Evolutionary conservation across 768 basidiomycete genomes (phyloP), one percentile per base, ranked within the genome.

Genomic region (Mycena haematopus): DNA sequence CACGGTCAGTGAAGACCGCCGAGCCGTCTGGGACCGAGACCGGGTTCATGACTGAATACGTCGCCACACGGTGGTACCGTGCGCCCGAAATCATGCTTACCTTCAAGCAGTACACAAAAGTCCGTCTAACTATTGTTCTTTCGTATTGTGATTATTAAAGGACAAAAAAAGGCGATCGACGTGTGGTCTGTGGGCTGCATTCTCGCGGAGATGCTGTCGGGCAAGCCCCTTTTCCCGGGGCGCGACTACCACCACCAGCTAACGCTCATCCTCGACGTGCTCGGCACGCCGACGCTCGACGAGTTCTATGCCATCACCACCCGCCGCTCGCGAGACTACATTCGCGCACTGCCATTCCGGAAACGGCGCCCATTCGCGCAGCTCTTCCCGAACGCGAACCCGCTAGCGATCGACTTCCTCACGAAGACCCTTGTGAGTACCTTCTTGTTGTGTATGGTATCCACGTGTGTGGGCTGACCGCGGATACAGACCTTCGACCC

Each of bases 61-160:
- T 99, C 52, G 96, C 97, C 2, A 99, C 97, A 25, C 83, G 97
- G 69, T 99, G 97, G 97, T 99, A 99, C 73, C 88, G 97, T 38
- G 97, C 97, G 0, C 97, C 97, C 0, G 97, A 99, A 75, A 96
- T 99, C 79, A 99, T 99, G 97, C 83, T 99, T 54, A 97, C 95
- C 11, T 99, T 98, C 83, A 96, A 97, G 74, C 92, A 97, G 74
- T 99, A 99, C 78, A 96, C 96, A 54, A 95, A 95, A 35, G 51
- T 57, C 38, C 11, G 52, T 46, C 56, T 65, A 44, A 5, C 47
- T 22, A 59, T 56, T 63, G 42, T 58, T 52, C 33, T 66, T 36
- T 60, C 60, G 56, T 62, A 42, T 47, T 52, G 62, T 51, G 25
- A 2, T 36, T 15, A 57, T 29, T 29, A 19, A 46, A 19, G 15